Evolutionary conservation across 176 grass and related monocot species (phyloP).

Genomic region (Phoenix roebelenii): DNA sequence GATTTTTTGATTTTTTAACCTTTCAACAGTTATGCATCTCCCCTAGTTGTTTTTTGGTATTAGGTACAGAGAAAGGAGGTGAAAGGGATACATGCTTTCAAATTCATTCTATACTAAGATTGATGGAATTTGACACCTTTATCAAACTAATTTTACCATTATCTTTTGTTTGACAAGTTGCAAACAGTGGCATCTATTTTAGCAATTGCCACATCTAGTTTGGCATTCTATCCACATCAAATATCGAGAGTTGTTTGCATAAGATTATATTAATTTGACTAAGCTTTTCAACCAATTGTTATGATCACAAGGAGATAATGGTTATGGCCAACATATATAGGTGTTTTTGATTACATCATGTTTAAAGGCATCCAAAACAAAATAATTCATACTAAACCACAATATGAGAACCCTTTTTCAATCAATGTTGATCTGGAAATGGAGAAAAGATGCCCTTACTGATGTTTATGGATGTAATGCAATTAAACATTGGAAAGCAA

Average conservation of each 20-base stretch:
- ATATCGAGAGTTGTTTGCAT: neutral
- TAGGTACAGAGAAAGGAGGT: conserved; percentile 2
- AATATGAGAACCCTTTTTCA: neutral
- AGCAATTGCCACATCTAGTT: neutral
- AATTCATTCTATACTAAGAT: conserved; percentile 43
- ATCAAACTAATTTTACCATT: neutral
- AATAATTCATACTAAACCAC: neutral
- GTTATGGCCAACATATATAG: neutral
- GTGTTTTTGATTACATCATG: neutral
- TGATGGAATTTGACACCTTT: conserved; percentile 60
- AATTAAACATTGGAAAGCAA: neutral
- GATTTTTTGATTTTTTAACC: too few relatives aligned
- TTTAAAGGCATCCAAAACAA: neutral
- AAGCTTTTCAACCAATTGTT: neutral
- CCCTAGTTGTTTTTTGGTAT: neutral
- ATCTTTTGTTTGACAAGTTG: neutral
- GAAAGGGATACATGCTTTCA: conserved; percentile 55
- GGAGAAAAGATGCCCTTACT: neutral
- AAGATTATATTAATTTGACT: neutral
- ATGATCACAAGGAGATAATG: neutral
- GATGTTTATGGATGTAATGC: neutral
- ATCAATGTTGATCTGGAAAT: neutral
- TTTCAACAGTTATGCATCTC: neutral
- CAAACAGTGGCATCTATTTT: neutral
- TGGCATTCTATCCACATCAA: neutral